A percentile compares a stretch with the other conserved stretches of the same genome.
phyloP scores from a whole-genome alignment of 345 rosid species.

The Populus deltoides region DNA sequence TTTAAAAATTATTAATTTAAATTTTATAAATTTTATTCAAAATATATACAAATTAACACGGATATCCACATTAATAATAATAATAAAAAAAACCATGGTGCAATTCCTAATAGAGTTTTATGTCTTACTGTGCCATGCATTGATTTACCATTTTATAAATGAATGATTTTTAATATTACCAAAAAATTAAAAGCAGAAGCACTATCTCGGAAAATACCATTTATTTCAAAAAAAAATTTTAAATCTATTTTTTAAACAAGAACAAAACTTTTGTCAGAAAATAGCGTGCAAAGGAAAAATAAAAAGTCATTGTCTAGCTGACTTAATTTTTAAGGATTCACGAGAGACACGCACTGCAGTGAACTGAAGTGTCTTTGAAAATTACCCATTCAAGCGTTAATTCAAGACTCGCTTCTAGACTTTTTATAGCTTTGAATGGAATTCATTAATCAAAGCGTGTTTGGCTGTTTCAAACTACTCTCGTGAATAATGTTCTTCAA shows the following conservation, averaged over 20 bases:
- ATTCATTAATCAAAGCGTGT: constrained; percentile 12
- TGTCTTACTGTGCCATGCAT: no score
- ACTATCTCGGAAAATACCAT: no score
- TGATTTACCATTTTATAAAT: no score
- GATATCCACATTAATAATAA: no score
- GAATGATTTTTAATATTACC: no score
- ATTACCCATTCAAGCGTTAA: neutral
- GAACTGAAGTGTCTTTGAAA: neutral
- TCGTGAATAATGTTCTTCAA: no score
- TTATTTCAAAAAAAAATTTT: no score
- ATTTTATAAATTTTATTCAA: no score
- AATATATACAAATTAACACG: fast-evolving
- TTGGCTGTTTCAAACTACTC: constrained; percentile 6
- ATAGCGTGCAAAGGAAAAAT: neutral
- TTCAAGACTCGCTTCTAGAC: neutral
- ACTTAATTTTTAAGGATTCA: neutral
- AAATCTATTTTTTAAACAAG: neutral
- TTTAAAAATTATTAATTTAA: no score
- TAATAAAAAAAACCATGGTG: no score
- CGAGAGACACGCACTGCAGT: neutral
- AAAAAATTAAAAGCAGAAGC: no score
- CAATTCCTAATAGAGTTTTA: no score
- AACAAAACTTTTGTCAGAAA: neutral
- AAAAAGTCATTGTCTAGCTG: neutral
- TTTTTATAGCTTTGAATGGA: constrained; percentile 13